Conservation (phyloP, 1,284 basidiomycete species). For the Tetrapyrgos nigripes region DNA sequence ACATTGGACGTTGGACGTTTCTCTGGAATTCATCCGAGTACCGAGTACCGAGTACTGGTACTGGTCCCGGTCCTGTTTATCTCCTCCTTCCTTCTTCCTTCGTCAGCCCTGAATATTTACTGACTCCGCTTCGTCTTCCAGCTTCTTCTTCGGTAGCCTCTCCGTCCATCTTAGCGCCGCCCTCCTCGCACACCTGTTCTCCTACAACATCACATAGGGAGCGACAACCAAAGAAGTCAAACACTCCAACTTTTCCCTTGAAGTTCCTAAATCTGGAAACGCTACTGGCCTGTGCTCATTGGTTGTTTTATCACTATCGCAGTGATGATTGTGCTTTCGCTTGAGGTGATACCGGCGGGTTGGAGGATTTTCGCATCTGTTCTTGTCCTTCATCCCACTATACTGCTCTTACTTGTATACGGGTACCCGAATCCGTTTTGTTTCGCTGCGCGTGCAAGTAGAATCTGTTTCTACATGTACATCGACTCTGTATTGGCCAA, state of each 20-base stretch:
- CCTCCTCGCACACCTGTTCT: conserved; percentile 81
- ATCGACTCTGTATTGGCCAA: too few relatives aligned
- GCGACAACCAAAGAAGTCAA: conserved; percentile 75
- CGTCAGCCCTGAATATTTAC: conserved; percentile 17
- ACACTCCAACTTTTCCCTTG: conserved; percentile 86
- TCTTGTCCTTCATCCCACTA: too few relatives aligned
- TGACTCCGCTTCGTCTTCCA: conserved; percentile 33
- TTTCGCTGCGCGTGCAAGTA: too few relatives aligned
- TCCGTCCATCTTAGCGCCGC: conserved; percentile 77
- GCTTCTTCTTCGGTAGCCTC: conserved; percentile 87
- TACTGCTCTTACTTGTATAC: too few relatives aligned
- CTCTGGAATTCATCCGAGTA: too few relatives aligned
- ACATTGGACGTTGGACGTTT: too few relatives aligned
- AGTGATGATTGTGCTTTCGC: conserved; percentile 62
- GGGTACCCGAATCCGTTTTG: too few relatives aligned
- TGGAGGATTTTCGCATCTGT: too few relatives aligned
- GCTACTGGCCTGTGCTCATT: conserved; percentile 71
- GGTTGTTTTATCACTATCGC: conserved; percentile 55
- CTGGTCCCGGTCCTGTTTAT: not conserved
- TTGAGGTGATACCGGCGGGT: conserved; percentile 55
- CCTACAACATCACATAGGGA: too few relatives aligned
- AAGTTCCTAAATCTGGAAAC: conserved; percentile 82
- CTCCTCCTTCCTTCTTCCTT: not conserved
- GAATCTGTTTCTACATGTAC: too few relatives aligned
- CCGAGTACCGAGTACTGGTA: too few relatives aligned